Base-by-base conservation (phyloP, 2,329 filamentous ascomycete genomes). In the Colletotrichum cereale region DNA sequence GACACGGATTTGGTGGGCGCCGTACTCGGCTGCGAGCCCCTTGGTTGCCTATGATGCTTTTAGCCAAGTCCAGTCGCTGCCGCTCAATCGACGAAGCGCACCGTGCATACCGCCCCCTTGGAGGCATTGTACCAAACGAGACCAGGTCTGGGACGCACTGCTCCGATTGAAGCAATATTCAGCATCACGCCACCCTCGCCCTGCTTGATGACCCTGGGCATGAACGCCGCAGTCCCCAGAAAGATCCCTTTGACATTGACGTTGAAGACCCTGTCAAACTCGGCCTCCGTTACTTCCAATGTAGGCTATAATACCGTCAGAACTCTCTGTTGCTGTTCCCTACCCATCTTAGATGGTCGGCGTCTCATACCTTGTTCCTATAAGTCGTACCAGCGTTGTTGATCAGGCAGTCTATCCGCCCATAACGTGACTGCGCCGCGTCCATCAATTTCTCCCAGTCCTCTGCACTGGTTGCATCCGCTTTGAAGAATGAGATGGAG, bases 91-190 rank as follows among this genome's bases (percentile, higher is more conserved):
- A 8, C 6, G 16, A 29, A 29, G 10, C 66, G 5, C 36, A 72
- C 73, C 60, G 87, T 91, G 75, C 87, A 86, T 14, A 91, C 87
- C 0, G 91, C 91, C 0, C 88, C 90, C 78, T 93, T 93, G 53
- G 87, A 89, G 1, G 90, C 89, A 76, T 92, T 92, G 76, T 93
- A 93, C 90, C 91, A 93, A 1, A 90, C 90, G 56, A 93, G 76
- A 0, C 89, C 87, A 0, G 89, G 88, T 31, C 91, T 83, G 0
- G 91, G 91, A 34, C 91, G 81, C 10, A 65, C n/a, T 5, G 92
- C 93, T 10, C 95, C 93, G 26, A 95, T 91, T 50, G 90, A 93
- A 7, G 92, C 92, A 2, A 93, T 95, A 84, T 95, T 95, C 86
- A 76, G 52, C 48, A 95, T 93, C 79, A 95, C 89, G 79, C 90